Evolutionary conservation across 83 land plant species (phyloP), one percentile per base, ranked within the genome.

Genomic region (Picea abies): DNA sequence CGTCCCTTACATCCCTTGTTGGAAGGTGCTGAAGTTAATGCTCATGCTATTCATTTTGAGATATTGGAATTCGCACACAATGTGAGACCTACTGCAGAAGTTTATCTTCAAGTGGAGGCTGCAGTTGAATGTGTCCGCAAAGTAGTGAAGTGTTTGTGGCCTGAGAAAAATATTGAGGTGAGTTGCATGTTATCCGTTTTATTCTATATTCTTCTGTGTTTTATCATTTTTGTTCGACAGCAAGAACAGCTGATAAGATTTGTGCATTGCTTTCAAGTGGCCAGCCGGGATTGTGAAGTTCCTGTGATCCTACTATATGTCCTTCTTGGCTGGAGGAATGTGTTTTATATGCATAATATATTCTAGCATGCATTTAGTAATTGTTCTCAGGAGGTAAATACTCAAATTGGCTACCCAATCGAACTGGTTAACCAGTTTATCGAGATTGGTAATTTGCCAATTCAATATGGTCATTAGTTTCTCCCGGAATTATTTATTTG

Each of bases 101-200:
- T 82, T 3, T 79, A 89, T 78, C 58, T 63, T 79, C 86, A 83
- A 71, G 91, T 81, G 52, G 87, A 89, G 41, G 79, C 89, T 72
- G 85, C 90, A 29, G 78, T 87, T 29, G 71, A 87, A 5, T 87
- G 91, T 76, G 85, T 89, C 23, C 70, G 87, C 41, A 66, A 84
- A 61, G 89, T 76, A 29, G 90, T 89, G 47, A 89, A 84, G 80
- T 60, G 47, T 44, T 81, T 86, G 14, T 89, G 90, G 90, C 86
- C 90, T 32, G 79, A 35, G 16, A 89, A 89, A 39, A 86, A 89
- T 79, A 84, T 89, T 25, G 90, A 89, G 86, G 90, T 89, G 23
- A 60, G 84, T 37, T 56, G 25, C 10, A 78, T 19, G 29, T 26
- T 49, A 11, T 49, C 1, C 6, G 20, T 41, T 49, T 81, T 32